Evolutionary conservation across 192 early-diverging fungal species (phyloP), one percentile per base, ranked within the genome.

Genomic region (Thamnidium elegans): DNA sequence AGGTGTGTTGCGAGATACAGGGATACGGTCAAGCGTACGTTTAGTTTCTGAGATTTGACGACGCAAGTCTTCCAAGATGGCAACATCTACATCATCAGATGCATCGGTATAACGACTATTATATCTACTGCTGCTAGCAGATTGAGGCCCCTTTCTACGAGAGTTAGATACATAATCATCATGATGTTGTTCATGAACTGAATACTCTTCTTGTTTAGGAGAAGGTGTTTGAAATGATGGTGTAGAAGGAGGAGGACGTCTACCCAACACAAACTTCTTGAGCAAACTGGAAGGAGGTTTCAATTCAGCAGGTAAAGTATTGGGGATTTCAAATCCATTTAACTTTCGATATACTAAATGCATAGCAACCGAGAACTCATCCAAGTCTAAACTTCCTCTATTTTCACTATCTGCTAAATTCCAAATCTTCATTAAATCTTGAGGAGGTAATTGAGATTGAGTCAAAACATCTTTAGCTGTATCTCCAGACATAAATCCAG

Each of bases 311-410:
- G 96, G 94, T 26, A 99, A 71, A 5, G 77, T 74, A 7, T 78
- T 74, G 13, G 96, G 96, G 11, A 99, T 70, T 48, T 90, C 91
- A 39, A 84, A 78, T 7, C 92, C 92, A 39, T 89, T 89, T 15
- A 95, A 79, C 72, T 92, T 95, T 30, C 89, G 73, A 81, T 95
- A 92, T 34, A 97, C 89, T 15, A 99, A 75, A 76, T 97, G 93
- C 96, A 99, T 99, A 17, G 94, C 96, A 11, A 97, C 89, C 53
- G 92, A 89, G 72, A 99, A 99, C 74, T 99, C 96, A 75, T 96
- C 92, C 14, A 83, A 69, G 69, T 97, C 94, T 53, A 99, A 84
- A 62, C 93, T 94, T 61, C 94, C 96, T 54, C 81, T 76, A 50
- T 88, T 87, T 59, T 92, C 87, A 7, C 84, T 84, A 80, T 92